Conservation (phyloP, 2,329 filamentous ascomycete genomes). For the Penicillium psychrosexuale region DNA sequence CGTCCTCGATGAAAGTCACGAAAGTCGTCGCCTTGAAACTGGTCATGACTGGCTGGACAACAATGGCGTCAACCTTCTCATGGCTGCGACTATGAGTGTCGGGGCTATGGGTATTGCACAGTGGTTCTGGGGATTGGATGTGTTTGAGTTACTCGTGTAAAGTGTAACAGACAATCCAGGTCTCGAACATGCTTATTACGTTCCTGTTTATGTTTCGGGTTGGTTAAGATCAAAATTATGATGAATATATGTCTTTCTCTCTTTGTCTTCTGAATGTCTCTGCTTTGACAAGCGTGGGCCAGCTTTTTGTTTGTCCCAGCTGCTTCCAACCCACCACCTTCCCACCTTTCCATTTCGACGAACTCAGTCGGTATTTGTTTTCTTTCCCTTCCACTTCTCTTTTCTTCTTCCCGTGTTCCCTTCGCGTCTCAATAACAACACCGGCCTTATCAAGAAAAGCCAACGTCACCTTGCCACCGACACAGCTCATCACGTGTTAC, state of each 20-base stretch:
- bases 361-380: neutral
- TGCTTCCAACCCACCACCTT: neutral
- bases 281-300: neutral
- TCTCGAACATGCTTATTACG: neutral
- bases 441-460: neutral
- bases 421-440: neutral
- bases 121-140: constrained; percentile 33
- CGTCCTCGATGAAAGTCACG: constrained; percentile 40
- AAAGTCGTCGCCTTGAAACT: constrained; percentile 63
- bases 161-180: too few species aligned
- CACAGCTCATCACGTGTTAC: neutral
- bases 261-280: neutral
- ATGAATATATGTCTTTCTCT: neutral
- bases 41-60: constrained; percentile 80
- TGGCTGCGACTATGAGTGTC: constrained; percentile 79
- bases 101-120: constrained; percentile 63
- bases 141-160: constrained; percentile 15
- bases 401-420: neutral
- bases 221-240: neutral
- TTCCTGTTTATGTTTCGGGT: neutral
- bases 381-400: neutral
- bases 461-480: neutral
- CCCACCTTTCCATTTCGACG: neutral
- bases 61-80: constrained; percentile 90
- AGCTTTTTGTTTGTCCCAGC: neutral